Evolutionary conservation across 1,139 yeast genomes (phyloP).

Genomic region (Scheffersomyces insectosa): DNA sequence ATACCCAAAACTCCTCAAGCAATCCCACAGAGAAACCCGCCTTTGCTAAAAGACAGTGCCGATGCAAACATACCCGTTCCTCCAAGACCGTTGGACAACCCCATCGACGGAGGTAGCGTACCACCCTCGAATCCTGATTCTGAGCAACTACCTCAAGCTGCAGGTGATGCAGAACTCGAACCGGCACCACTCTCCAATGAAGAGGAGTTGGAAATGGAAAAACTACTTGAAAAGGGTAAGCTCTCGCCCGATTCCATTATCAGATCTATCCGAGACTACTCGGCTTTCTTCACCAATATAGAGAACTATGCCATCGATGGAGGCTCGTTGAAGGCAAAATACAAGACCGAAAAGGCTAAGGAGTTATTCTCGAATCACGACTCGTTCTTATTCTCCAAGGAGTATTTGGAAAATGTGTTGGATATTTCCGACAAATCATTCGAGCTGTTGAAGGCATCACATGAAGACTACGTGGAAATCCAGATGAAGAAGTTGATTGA

Average conservation of each 20-base stretch:
- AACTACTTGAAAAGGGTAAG: neutral
- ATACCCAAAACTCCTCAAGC: neutral
- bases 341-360: constrained; percentile 31
- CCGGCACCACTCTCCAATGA: neutral
- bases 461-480: constrained; percentile 29
- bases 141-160: neutral
- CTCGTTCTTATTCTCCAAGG: constrained; percentile 36
- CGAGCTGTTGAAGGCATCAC: constrained; percentile 33
- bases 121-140: no score
- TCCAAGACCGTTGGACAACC: no score
- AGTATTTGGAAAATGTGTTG: constrained; percentile 39
- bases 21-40: neutral
- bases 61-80: neutral
- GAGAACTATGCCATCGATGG: constrained; percentile 28
- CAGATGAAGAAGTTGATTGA: constrained; percentile 33
- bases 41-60: neutral
- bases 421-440: constrained; percentile 36
- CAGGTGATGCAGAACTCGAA: neutral
- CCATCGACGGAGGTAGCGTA: no score
- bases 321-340: constrained; percentile 36
- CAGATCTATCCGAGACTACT: constrained; percentile 25
- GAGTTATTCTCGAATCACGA: constrained; percentile 28
- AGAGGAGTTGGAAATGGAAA: neutral
- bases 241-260: neutral
- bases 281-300: constrained; percentile 33